Percentiles rank a stretch among this genome's conserved stretches.
Conservation (phyloP, 2,329 filamentous ascomycete genomes). For the Whalleya microplaca region DNA sequence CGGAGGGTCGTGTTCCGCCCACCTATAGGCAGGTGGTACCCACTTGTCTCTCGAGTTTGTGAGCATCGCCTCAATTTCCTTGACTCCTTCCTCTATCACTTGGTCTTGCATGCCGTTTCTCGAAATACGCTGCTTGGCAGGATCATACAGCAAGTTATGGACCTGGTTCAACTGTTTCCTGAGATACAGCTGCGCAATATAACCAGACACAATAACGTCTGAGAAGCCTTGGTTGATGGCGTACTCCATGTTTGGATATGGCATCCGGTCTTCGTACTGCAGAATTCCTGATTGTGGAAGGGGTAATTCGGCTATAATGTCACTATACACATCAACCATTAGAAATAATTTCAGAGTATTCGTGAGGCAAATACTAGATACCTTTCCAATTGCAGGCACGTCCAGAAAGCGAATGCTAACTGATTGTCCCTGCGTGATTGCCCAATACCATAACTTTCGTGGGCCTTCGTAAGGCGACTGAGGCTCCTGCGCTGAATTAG, state of each 20-base stretch:
- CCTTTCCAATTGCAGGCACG: conserved; percentile 90
- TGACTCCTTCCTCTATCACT: conserved; percentile 44
- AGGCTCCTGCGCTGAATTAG: conserved; percentile 46
- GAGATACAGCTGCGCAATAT: conserved; percentile 65
- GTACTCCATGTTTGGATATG: conserved; percentile 63
- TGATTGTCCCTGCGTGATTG: conserved; percentile 61
- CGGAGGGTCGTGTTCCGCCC: conserved; percentile 69
- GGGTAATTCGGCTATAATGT: conserved; percentile 85
- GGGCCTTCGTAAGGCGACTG: conserved; percentile 50
- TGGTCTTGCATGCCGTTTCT: conserved; percentile 25
- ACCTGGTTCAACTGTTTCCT: conserved; percentile 68
- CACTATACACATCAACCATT: conserved; percentile 54
- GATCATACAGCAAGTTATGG: conserved; percentile 60
- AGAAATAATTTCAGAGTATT: conserved; percentile 2
- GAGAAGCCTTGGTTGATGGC: conserved; percentile 49
- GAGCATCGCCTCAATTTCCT: conserved; percentile 51
- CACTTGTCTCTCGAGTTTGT: conserved; percentile 49
- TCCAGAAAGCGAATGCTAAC: conserved; percentile 83
- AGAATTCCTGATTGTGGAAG: conserved; percentile 64
- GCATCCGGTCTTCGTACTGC: conserved; percentile 66
- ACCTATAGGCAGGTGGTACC: conserved; percentile 57
- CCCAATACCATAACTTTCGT: conserved; percentile 38
- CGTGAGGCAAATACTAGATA: conserved; percentile 41
- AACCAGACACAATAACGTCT: conserved; percentile 58
- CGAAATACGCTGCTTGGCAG: conserved; percentile 35